Evolutionary conservation across 2,329 filamentous ascomycete genomes (phyloP).

Genomic region (Fonsecaea pedrosoi): DNA sequence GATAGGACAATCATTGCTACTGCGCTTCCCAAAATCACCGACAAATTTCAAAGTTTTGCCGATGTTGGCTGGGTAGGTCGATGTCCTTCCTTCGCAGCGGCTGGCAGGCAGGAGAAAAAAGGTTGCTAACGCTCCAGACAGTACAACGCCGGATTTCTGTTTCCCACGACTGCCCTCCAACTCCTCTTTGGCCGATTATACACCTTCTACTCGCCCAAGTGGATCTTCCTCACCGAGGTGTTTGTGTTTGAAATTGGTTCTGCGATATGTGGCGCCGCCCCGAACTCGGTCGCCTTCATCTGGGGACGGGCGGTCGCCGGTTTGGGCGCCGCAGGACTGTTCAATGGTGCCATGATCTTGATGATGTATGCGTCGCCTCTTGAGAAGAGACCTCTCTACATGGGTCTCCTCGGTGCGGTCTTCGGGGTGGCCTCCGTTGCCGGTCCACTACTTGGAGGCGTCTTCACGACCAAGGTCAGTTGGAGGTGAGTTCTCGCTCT

Average conservation of each 20-base stretch:
- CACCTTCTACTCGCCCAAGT: conserved; percentile 53
- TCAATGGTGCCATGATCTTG: conserved; percentile 47
- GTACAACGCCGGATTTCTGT: conserved; percentile 18
- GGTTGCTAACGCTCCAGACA: conserved; percentile 2
- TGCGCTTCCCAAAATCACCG: conserved; percentile 57
- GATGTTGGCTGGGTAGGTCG: conserved; percentile 59
- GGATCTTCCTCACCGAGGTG: conserved; percentile 50
- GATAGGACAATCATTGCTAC: conserved; percentile 50
- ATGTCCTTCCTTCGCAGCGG: conserved; percentile 53
- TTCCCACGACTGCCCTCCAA: conserved; percentile 44
- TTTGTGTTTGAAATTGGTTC: conserved; percentile 53
- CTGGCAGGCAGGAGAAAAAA: background rate
- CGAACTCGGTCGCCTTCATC: conserved; percentile 49
- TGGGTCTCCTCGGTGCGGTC: conserved; percentile 38
- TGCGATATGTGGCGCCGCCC: conserved; percentile 48
- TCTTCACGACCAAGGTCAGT: conserved; percentile 46
- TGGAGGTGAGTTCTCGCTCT: conserved; percentile 34
- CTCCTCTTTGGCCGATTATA: conserved; percentile 54
- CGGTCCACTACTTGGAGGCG: conserved; percentile 54
- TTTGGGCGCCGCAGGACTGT: conserved; percentile 48
- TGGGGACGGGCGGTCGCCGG: conserved; percentile 52
- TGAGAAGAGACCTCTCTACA: conserved; percentile 39
- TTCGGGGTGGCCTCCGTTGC: conserved; percentile 47
- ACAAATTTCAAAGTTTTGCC: conserved; percentile 54
- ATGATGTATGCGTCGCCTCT: conserved; percentile 41